Conservation (phyloP, 176 grass and related monocot species). For the Luzula sylvatica region DNA sequence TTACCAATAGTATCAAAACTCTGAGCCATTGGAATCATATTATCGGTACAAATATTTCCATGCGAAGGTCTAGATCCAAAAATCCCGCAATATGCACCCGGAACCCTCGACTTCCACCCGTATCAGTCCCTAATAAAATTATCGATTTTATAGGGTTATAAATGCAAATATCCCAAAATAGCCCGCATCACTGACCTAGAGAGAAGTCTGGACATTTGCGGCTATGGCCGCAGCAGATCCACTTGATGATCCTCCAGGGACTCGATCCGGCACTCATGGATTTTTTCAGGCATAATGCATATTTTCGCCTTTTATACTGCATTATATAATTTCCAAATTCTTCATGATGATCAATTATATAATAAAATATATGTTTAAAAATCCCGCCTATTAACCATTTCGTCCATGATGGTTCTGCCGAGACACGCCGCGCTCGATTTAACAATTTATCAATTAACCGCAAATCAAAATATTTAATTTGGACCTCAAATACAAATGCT, state of each 20-base stretch:
- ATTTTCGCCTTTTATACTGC: slow-evolving; percentile 83
- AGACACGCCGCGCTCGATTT: slow-evolving; percentile 49
- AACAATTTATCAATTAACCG: too few relatives aligned
- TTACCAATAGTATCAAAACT: slow-evolving; percentile 81
- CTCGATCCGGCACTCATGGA: slow-evolving; percentile 62
- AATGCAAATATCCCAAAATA: background rate
- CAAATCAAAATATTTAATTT: too few relatives aligned
- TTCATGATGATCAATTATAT: background rate
- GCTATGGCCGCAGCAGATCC: slow-evolving; percentile 68
- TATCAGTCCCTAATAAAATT: slow-evolving; percentile 51
- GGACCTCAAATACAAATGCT: too few relatives aligned
- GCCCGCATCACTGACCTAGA: background rate
- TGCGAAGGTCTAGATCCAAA: slow-evolving; percentile 81
- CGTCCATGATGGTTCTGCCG: slow-evolving; percentile 82
- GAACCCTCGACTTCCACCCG: slow-evolving; percentile 78
- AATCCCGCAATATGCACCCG: slow-evolving; percentile 68
- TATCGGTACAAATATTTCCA: slow-evolving; percentile 30
- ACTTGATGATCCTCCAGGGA: slow-evolving; percentile 84
- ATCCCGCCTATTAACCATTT: slow-evolving; percentile 66
- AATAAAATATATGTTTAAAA: background rate
- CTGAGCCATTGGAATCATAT: slow-evolving; percentile 64
- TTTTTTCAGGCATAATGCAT: slow-evolving; percentile 68
- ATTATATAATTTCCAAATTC: background rate
- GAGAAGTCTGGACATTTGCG: slow-evolving; percentile 56
- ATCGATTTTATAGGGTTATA: too few relatives aligned